Evolutionary conservation across 495 filamentous ascomycete genomes (phyloP), one percentile per base, ranked within the genome.

Genomic region (Astrothelium subdiscretum): DNA sequence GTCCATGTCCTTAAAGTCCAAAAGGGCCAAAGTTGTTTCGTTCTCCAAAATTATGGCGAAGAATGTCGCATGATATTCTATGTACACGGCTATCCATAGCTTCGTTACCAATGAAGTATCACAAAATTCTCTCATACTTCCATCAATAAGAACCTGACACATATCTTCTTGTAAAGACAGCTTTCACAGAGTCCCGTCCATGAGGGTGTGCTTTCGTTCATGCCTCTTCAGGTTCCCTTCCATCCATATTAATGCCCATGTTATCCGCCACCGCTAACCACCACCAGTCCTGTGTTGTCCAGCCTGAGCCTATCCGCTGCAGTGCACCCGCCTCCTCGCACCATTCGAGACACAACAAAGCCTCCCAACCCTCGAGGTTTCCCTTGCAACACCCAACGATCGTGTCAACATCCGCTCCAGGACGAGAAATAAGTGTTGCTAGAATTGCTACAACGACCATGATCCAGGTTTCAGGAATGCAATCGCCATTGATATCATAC

Each of bases 401-500:
- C 20, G 48, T 54, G 5, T 54, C 48, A 3, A 54, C 48, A 15
- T 54, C 48, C 12, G 48, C 48, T 10, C 48, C 24, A 29, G 48
- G 48, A 27, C 48, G 48, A 54, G 3, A 27, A 24, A 54, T 29
- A 24, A 54, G 12, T 5, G 12, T 54, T 11, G 24, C 24, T 24
- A 54, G 48, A 29, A 54, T 29, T 15, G 48, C n/a, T 5, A 54
- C 24, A 11, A 89, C 71, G 8, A 83, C 80, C 67, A 81, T 74
- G 2, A 83, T 74, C 91, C 91, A 96, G 42, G 87, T 74, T 5
- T 78, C 73, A 2, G 63, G 65, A 38, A 88, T 79, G 13, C 91
- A 72, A 10, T 80, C 72, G 0, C 81, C 84, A 58, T 89, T 83
- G 54, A 95, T 87, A 71, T 90, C 89, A 63, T 82, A 83, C 91